Evolutionary conservation across 192 early-diverging fungal species (phyloP), one percentile per base, ranked within the genome.

Genomic region (Gaertneriomyces sp.): DNA sequence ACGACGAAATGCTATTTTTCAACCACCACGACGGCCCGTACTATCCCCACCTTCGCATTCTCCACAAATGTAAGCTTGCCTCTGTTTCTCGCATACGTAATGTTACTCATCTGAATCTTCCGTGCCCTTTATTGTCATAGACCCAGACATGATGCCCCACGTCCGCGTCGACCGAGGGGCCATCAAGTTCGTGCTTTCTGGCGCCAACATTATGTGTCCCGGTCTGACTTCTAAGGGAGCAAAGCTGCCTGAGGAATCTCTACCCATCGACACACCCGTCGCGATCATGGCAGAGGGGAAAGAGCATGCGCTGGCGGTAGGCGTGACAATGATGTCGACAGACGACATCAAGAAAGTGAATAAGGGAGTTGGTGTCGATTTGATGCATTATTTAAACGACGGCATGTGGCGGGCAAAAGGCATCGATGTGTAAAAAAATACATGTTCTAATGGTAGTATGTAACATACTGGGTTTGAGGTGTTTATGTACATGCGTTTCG

Each of bases 181-280:
- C 43, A 97, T 98, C 76, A 98, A 98, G 78, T 96, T 94, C 77
- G 90, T 99, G 5, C 86, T 99, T 7, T 89, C 89, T 9, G 95
- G 95, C 1, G 95, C 95, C 53, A 92, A 96, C 74, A 95, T 99
- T 67, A 99, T 99, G 97, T 97, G 94, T 64, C 97, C 95, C 4
- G 97, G 97, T 39, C 74, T 99, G 72, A 99, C 97, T 12, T 95
- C 92, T 42, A 86, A 88, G 39, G 95, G 95, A 6, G 97, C 91
- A 8, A 75, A 81, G 47, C 82, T 99, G 81, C 84, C 85, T 17
- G 70, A 72, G 20, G 83, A 87, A 38, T 33, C 25, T 33, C 74
- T 97, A 25, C 85, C 87, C 1, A 83, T 74, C 17, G 89, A 84
- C 17, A 65, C 87, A 0, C 76, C 92, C 19, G 97, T 98, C 1